Percentiles rank a stretch among this genome's conserved stretches.
phyloP scores from a whole-genome alignment of 1,284 basidiomycete genomes.

The Coniferiporia weirii region DNA sequence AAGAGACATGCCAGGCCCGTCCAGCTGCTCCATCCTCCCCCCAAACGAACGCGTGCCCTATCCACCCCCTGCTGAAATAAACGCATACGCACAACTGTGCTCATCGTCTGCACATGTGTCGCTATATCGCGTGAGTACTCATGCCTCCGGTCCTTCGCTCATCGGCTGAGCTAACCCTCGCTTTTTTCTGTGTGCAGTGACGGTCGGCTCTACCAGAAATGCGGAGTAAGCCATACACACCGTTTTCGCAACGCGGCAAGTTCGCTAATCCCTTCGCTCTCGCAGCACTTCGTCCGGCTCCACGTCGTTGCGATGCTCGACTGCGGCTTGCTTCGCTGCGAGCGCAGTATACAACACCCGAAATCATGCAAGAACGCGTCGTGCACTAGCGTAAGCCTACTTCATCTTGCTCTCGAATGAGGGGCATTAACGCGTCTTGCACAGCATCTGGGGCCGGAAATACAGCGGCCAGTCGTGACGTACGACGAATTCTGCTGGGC shows the following conservation, averaged over 20 bases:
- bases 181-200: conserved; percentile 3
- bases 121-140: conserved; percentile 18
- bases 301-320: conserved; percentile 17
- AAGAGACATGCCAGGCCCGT: background rate
- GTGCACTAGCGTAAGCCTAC: conserved; percentile 15
- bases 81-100: background rate
- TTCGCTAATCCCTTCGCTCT: background rate
- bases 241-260: background rate
- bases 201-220: conserved; percentile 15
- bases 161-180: background rate
- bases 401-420: background rate
- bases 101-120: conserved; percentile 9
- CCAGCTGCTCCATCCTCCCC: background rate
- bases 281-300: conserved; percentile 17
- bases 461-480: conserved; percentile 14
- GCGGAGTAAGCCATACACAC: conserved; percentile 3
- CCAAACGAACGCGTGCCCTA: background rate
- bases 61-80: background rate
- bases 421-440: background rate
- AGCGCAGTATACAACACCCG: conserved; percentile 17
- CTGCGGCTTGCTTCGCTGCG: conserved; percentile 13
- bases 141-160: background rate
- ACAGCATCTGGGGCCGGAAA: conserved; percentile 15
- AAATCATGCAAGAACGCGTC: conserved; percentile 9
- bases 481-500: conserved; percentile 18